Evolutionary conservation across 768 basidiomycete species (phyloP).

Genomic region (Sarcomyxa edulis): DNA sequence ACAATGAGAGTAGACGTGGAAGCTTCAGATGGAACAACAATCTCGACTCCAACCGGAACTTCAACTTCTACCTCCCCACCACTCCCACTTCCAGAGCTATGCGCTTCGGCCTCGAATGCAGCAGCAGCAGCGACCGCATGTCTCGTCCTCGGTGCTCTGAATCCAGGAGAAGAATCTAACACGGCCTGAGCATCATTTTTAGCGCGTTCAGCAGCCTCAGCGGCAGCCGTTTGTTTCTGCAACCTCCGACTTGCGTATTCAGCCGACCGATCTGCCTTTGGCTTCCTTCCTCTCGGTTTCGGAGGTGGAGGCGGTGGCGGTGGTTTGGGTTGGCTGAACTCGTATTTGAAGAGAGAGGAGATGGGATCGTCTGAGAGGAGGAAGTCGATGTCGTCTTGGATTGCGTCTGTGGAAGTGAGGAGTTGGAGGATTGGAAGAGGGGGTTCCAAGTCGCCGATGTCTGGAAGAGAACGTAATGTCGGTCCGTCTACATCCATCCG

Average conservation of each 20-base stretch:
- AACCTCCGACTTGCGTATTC: slow-evolving; percentile 28
- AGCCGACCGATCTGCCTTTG: slow-evolving; percentile 26
- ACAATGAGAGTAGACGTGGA: background rate
- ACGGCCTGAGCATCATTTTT: slow-evolving; percentile 5
- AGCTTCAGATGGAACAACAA: background rate
- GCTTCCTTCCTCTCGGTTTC: slow-evolving; percentile 25
- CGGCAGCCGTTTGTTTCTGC: slow-evolving; percentile 17
- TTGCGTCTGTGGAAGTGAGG: slow-evolving; percentile 44
- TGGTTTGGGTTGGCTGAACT: slow-evolving; percentile 56
- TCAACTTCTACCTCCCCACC: background rate
- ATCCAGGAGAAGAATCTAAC: slow-evolving; percentile 37
- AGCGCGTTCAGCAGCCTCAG: slow-evolving; percentile 11
- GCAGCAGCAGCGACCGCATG: slow-evolving; percentile 34
- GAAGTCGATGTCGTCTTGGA: slow-evolving; percentile 50
- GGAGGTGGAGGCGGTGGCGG: slow-evolving; percentile 51
- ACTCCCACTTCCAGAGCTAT: slow-evolving; percentile 1
- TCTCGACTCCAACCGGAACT: slow-evolving; percentile 7
- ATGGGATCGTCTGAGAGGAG: slow-evolving; percentile 55
- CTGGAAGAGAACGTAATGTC: slow-evolving; percentile 5
- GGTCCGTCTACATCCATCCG: background rate
- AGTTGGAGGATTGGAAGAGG: slow-evolving; percentile 51
- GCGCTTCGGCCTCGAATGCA: slow-evolving; percentile 33
- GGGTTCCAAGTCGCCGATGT: slow-evolving; percentile 73
- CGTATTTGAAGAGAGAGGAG: slow-evolving; percentile 62
- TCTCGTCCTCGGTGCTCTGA: slow-evolving; percentile 47